A percentile compares a stretch with the other conserved stretches of the same genome.
Conservation (phyloP, 345 rosid species). For the Murraya paniculata region DNA sequence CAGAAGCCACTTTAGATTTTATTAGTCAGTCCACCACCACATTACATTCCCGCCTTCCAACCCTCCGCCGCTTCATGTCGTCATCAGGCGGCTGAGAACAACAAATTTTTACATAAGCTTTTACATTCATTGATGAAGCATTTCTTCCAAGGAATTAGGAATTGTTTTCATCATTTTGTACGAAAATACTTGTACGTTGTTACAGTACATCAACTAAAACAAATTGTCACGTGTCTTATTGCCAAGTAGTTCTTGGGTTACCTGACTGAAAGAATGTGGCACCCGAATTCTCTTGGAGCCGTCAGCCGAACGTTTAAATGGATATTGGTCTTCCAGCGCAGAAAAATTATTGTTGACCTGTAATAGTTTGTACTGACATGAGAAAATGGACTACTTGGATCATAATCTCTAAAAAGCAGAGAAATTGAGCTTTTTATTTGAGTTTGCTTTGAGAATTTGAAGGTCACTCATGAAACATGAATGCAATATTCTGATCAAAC, state of each 20-base stretch:
- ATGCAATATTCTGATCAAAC: neutral
- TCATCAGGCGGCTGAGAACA: slow-evolving; percentile 37
- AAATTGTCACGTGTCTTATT: no score
- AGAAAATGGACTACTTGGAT: neutral
- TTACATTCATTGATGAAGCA: neutral
- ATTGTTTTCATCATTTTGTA: neutral
- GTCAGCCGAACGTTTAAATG: slow-evolving; percentile 76
- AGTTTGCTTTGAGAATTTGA: neutral
- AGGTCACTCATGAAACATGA: neutral
- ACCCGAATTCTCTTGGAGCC: slow-evolving; percentile 83
- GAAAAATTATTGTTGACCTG: slow-evolving; percentile 49
- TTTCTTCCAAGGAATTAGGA: neutral
- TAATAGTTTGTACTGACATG: neutral
- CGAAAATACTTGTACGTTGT: no score
- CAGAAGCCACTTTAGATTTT: neutral
- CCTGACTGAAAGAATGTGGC: slow-evolving; percentile 59
- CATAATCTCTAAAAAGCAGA: neutral
- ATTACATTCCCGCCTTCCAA: slow-evolving; percentile 34
- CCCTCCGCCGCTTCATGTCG: slow-evolving; percentile 36
- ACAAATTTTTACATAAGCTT: slow-evolving; percentile 11
- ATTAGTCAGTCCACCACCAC: slow-evolving; percentile 45
- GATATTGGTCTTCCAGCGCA: slow-evolving; percentile 52
- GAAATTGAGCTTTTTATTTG: neutral
- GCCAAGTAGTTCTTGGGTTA: slow-evolving; percentile 7
- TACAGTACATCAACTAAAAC: neutral